phyloP scores from a whole-genome alignment of 352 stramenopile species.

The Pythium volutum region DNA sequence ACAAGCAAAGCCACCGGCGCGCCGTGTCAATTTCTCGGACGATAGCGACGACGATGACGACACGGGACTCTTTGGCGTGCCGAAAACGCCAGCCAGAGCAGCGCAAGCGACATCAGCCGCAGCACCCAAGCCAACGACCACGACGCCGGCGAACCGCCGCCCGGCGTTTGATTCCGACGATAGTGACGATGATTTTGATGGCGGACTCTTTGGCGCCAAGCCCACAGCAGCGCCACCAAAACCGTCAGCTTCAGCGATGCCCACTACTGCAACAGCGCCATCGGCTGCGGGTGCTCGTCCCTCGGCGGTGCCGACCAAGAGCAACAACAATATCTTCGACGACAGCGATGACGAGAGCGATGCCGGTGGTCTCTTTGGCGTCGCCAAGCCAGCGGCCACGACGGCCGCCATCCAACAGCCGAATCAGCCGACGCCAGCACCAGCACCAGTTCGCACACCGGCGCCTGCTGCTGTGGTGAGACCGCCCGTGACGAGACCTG shows the following conservation, averaged over 20 bases:
- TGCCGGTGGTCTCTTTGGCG: slow-evolving; percentile 29
- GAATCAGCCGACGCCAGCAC: slow-evolving; percentile 2
- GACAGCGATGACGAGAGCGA: slow-evolving; percentile 47
- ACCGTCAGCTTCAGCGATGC: neutral
- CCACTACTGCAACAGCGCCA: neutral
- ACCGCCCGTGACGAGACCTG: slow-evolving; percentile 8
- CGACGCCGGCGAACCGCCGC: neutral
- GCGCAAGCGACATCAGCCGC: neutral
- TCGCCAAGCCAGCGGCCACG: slow-evolving; percentile 3
- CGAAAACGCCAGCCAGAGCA: slow-evolving; percentile 14
- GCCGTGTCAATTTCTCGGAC: slow-evolving; percentile 45
- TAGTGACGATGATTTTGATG: slow-evolving; percentile 33
- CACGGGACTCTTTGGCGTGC: slow-evolving; percentile 45
- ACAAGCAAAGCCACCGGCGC: slow-evolving; percentile 11
- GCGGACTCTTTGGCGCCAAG: slow-evolving; percentile 44
- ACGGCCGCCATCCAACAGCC: neutral
- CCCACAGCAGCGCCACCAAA: neutral
- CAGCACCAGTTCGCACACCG: neutral
- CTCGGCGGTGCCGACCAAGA: slow-evolving; percentile 4
- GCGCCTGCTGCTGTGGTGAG: neutral
- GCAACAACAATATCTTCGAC: slow-evolving; percentile 55
- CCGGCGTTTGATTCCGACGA: slow-evolving; percentile 8
- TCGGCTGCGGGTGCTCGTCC: neutral
- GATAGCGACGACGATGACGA: slow-evolving; percentile 29
- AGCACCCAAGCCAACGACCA: neutral